These are phyloP conservation scores for Poa annua DNA, from an alignment of 176 grass and related monocot species.

Conservation along the genomic window DNA sequence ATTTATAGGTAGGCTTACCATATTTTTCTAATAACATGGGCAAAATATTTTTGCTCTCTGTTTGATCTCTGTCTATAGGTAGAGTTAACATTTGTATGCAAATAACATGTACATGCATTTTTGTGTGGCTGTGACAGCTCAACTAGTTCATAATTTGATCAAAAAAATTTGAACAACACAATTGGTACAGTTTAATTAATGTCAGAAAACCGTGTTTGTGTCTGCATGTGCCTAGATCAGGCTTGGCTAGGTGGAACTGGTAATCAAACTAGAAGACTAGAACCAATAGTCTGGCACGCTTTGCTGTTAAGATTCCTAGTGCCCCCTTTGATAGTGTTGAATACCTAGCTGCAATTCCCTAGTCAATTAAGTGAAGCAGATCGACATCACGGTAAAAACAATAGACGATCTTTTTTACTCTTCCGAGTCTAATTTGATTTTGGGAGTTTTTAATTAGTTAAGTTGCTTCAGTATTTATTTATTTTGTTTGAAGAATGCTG, in stretches of 20 bases:
- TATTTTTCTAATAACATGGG: not conserved
- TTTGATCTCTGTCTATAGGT: not conserved
- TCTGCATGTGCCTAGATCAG: constrained; percentile 3
- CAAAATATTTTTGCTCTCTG: not conserved
- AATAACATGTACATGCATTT: not conserved
- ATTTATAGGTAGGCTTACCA: no score
- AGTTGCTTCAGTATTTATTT: not conserved
- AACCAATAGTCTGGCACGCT: not conserved
- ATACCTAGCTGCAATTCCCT: constrained; percentile 3
- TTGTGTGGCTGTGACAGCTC: not conserved
- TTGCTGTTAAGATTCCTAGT: constrained; percentile 44
- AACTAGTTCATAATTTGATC: not conserved
- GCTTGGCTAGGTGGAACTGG: not conserved
- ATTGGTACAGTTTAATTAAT: not conserved
- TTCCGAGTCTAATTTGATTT: not conserved
- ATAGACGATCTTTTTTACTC: not conserved
- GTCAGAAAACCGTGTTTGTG: not conserved
- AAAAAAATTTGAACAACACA: not conserved
- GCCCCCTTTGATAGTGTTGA: not conserved
- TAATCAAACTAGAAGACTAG: constrained; percentile 33
- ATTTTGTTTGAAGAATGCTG: not conserved
- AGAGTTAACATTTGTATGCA: not conserved
- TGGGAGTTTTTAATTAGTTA: not conserved
- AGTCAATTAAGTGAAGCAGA: not conserved
- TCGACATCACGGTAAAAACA: not conserved